Conservation (phyloP, 352 stramenopile genomes). For the Phytopythium delawarense region DNA sequence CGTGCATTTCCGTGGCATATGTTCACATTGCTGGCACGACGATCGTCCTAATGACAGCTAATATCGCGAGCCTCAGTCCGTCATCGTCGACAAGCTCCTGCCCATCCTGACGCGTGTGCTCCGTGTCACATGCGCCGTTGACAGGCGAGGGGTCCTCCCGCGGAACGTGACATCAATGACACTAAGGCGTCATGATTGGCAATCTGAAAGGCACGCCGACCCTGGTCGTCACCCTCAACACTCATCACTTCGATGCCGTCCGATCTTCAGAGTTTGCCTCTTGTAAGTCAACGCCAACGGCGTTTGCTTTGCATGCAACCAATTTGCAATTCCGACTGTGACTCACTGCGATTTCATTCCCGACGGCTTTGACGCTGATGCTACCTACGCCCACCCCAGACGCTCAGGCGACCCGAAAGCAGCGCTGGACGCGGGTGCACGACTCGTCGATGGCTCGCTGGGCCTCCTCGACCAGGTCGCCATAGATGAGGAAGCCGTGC, state of each 20-base stretch:
- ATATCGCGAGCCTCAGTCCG: too few species aligned
- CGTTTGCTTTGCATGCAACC: too few species aligned
- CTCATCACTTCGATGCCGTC: too few species aligned
- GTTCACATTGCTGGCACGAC: too few species aligned
- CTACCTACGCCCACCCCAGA: neutral
- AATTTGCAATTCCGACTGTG: too few species aligned
- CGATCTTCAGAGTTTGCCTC: too few species aligned
- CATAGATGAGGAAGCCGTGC: slow-evolving; percentile 87
- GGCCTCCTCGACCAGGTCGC: slow-evolving; percentile 72
- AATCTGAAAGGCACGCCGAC: too few species aligned
- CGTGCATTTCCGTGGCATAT: too few species aligned
- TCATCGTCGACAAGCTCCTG: neutral
- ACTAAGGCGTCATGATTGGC: neutral
- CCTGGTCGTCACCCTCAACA: too few species aligned
- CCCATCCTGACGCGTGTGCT: neutral
- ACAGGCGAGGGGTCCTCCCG: neutral
- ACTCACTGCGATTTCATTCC: neutral
- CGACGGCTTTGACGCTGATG: too few species aligned
- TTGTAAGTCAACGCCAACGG: too few species aligned
- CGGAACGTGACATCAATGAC: neutral
- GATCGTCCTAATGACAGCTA: too few species aligned
- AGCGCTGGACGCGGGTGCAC: slow-evolving; percentile 72
- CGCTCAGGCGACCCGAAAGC: slow-evolving; percentile 27
- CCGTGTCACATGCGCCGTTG: neutral
- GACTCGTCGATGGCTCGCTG: slow-evolving; percentile 81